Evolutionary conservation across 208 protist genomes (phyloP), one percentile per base, ranked within the genome.

Genomic region (Polymyxa betae): DNA sequence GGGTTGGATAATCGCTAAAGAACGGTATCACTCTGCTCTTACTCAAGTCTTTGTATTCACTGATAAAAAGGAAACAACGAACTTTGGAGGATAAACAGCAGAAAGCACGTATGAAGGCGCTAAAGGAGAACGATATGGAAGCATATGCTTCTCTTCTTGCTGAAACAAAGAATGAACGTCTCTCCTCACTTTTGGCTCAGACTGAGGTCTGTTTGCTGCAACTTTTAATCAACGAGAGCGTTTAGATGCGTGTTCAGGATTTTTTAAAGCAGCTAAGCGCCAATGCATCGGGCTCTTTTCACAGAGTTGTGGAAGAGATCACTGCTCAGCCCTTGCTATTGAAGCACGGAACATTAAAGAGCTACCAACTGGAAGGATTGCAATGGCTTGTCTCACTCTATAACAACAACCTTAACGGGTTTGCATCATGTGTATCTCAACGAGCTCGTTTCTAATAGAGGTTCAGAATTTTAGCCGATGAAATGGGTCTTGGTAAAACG

Each of bases 401-500:
- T 77, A 90, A 91, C 40, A 91, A 91, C 32, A 91, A 91, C 38
- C 66, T 91, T 5, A 91, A 91, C 38, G 90, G 90, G 72, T 89
- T 45, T 5, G 49, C 38, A 16, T 88, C 12, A n/a, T 88, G 77
- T 5, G 20, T 32, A 24, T 24, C 20, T 89, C 45, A 10, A 89
- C 72, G 10, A 68, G 49, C 10, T 49, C 38, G 49, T 5, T 20
- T 88, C 38, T 89, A 68, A 24, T 16, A 16, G 49, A 68, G 5
- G 1, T 10, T 16, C n/a, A 68, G 49, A 16, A 92, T 92, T 87
- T 46, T 92, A 35, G 91, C 91, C n/a, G 91, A 92, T 92, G 91
- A 92, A 72, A 92, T 92, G 91, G 91, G 91, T 44, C 91, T 92
- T n/a, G 91, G 91, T 16, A 92, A 92, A 89, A 92, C 91, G 12